Base-by-base conservation (phyloP, 345 rosid genomes). In the Aegle marmelos region DNA sequence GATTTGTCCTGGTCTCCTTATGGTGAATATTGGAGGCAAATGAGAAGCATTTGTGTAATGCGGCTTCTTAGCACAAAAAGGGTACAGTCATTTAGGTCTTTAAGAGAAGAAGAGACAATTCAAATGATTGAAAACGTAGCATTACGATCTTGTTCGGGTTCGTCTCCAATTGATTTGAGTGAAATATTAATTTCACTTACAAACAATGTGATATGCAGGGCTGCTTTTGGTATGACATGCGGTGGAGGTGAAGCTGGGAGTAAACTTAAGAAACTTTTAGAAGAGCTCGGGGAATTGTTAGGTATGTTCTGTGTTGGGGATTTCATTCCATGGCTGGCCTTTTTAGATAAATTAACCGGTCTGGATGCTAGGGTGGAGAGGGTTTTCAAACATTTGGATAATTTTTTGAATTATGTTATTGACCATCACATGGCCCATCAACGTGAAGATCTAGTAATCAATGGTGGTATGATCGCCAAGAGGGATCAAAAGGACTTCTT, bases 1-100 rank as follows among this genome's bases (percentile, higher is more conserved):
- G 75, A 70, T 73, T 22, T 78, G 36, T 69, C 74, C 16, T 53
- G 66, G 65, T 56, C 79, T 17, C 76, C 81, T 0, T 75, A 74
- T 10, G 79, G 79, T 3, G 75, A 69, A 67, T 74, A 74, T 45
- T 78, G 81, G 81, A 77, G 81, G 57, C 76, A 82, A 37, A 74
- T 74, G 79, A 78, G 68, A 41, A 74, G 78, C 62, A 70, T 69
- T 31, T 69, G 84, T 4, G 74, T 56, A 1, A 8, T 74, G 68
- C 37, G 60, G 73, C 74, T 82, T 16, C 79, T 82, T 7, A 69
- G 79, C 34, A 10, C 76, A 6, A 54, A 25, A n/a, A 70, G 61
- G 48, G 77, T 82, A n/a, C 65, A 56, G 27, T 78, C 77, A 5
- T 82, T 78, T 60, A 39, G 75, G 28, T 31, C 62, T 4, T 56